Conservation (phyloP, 2,329 filamentous ascomycete species). For the Monosporascus sp. region DNA sequence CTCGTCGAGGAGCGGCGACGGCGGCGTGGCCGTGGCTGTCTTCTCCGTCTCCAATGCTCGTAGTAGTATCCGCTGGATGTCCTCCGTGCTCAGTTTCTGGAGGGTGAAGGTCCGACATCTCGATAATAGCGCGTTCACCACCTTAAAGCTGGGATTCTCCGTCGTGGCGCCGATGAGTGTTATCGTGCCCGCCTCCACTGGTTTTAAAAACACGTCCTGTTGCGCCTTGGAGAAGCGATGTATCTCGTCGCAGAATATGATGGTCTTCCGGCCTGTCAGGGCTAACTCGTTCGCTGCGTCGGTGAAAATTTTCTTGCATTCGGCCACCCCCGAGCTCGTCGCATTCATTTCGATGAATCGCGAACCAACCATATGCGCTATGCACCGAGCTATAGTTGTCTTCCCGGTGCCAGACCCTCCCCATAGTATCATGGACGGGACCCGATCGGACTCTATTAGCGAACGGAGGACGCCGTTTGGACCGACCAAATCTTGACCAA, state of each 20-base stretch:
- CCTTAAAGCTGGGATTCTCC: conserved; percentile 93
- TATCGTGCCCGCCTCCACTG: conserved; percentile 85
- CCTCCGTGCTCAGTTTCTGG: conserved; percentile 63
- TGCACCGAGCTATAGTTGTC: conserved; percentile 87
- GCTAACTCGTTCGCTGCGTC: conserved; percentile 76
- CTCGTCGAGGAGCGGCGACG: conserved; percentile 61
- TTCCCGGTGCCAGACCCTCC: conserved; percentile 76
- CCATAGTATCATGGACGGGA: conserved; percentile 96
- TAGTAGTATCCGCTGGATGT: conserved; percentile 67
- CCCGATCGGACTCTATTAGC: conserved; percentile 76
- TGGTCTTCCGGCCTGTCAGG: conserved; percentile 83
- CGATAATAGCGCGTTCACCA: conserved; percentile 80
- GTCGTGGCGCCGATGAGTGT: conserved; percentile 94
- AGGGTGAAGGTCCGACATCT: conserved; percentile 89
- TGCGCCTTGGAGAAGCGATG: conserved; percentile 88
- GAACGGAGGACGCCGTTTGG: conserved; percentile 75
- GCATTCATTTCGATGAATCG: conserved; percentile 96
- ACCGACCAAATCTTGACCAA: conserved; percentile 86
- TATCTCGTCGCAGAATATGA: conserved; percentile 97
- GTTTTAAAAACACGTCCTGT: conserved; percentile 90
- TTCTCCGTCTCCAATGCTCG: conserved; percentile 67
- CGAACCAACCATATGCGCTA: conserved; percentile 74
- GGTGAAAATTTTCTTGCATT: conserved; percentile 86
- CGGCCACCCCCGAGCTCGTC: conserved; percentile 78
- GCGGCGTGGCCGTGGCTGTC: conserved; percentile 22